Evolutionary conservation across 306 rosid genomes (phyloP).

Genomic region (Gillenia trifoliata): DNA sequence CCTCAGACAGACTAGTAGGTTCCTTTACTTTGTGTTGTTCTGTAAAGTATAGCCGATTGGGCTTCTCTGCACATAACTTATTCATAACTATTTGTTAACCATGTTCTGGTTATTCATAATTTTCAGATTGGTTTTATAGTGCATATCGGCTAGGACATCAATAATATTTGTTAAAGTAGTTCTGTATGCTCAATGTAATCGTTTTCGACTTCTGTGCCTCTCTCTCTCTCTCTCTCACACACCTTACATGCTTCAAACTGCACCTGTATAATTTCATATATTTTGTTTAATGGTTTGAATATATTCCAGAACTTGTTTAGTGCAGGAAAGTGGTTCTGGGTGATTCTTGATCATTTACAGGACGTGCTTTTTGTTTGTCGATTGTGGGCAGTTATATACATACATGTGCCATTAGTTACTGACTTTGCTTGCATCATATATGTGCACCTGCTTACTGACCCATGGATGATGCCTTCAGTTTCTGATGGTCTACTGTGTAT

Average conservation of each 20-base stretch:
- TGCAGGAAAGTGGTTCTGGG: background rate
- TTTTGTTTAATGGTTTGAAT: background rate
- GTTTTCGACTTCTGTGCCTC: background rate
- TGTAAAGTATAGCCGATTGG: slow-evolving; percentile 54
- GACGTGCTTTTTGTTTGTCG: background rate
- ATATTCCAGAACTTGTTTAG: background rate
- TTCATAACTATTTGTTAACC: slow-evolving; percentile 38
- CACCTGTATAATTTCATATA: background rate
- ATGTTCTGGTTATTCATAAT: slow-evolving; percentile 36
- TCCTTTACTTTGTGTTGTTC: slow-evolving; percentile 58
- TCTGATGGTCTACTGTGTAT: background rate
- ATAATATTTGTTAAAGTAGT: background rate
- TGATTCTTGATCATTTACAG: background rate
- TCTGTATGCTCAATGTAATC: slow-evolving; percentile 36
- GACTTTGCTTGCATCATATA: background rate
- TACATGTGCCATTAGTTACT: background rate
- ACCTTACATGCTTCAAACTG: background rate
- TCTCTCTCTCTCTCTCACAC: background rate
- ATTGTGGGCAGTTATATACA: background rate
- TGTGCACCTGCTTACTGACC: background rate
- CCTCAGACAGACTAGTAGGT: slow-evolving; percentile 48
- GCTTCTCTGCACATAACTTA: slow-evolving; percentile 44
- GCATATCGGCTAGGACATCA: slow-evolving; percentile 20
- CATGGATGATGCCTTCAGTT: background rate
- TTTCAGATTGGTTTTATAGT: slow-evolving; percentile 34